Conservation (phyloP, 202 grass and related monocot species). For the Hordeum pubiflorum region DNA sequence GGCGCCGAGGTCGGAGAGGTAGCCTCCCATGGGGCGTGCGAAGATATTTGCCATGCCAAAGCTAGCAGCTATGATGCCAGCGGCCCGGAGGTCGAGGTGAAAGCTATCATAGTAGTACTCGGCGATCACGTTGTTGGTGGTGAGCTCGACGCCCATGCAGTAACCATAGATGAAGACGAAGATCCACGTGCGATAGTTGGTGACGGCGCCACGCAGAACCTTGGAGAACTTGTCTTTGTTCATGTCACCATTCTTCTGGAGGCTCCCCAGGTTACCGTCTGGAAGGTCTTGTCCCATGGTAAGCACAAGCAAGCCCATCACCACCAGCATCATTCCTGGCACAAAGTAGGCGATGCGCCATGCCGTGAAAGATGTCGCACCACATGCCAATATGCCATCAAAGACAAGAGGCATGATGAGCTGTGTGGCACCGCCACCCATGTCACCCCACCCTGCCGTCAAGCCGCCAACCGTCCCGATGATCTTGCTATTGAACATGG, state of each 20-base stretch:
- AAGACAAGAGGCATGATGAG: slow-evolving; percentile 63
- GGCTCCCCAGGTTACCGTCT: not conserved
- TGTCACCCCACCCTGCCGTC: not conserved
- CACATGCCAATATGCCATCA: slow-evolving; percentile 15
- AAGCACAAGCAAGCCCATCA: not conserved
- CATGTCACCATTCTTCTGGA: not conserved
- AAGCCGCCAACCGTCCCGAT: not conserved
- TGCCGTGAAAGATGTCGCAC: slow-evolving; percentile 41
- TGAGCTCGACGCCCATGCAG: slow-evolving; percentile 67
- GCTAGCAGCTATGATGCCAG: not conserved
- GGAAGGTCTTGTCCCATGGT: not conserved
- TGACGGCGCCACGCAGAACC: slow-evolving; percentile 1
- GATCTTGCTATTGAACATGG: not conserved
- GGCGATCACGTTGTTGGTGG: not conserved
- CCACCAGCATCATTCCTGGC: not conserved
- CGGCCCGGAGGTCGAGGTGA: not conserved
- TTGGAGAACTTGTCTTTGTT: not conserved
- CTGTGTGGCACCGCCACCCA: not conserved
- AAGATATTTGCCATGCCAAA: not conserved
- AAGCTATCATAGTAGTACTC: not conserved
- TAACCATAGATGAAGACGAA: slow-evolving; percentile 75
- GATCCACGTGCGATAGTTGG: slow-evolving; percentile 78
- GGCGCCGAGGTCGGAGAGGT: slow-evolving; percentile 47
- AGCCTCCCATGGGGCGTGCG: not conserved
- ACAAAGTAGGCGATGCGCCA: slow-evolving; percentile 67